Evolutionary conservation across 2,329 filamentous ascomycete species (phyloP).

Genomic region (Pseudophaeomoniella oleicola): DNA sequence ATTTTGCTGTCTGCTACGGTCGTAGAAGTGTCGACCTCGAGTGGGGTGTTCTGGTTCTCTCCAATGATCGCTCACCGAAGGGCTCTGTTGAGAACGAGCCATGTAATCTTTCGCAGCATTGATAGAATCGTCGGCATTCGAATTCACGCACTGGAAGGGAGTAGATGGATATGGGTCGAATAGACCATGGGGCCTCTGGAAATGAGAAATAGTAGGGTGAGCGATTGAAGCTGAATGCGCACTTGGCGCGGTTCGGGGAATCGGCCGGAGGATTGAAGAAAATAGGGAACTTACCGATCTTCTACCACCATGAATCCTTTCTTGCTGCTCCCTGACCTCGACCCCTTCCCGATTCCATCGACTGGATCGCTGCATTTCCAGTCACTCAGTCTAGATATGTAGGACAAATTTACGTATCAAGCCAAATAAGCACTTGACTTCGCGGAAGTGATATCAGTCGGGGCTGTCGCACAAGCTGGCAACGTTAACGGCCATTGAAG

Average conservation of each 20-base stretch:
- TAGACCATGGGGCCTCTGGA: neutral
- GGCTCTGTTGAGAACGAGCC: constrained; percentile 34
- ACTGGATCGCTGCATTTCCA: too few species aligned
- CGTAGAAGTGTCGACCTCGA: constrained; percentile 17
- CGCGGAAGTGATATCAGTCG: too few species aligned
- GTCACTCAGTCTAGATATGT: too few species aligned
- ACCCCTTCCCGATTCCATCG: too few species aligned
- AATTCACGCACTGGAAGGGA: neutral
- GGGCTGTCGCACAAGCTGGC: too few species aligned
- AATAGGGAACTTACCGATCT: neutral
- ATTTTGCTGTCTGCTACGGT: neutral
- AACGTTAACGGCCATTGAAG: too few species aligned
- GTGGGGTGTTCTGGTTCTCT: constrained; percentile 26
- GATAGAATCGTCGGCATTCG: constrained; percentile 7
- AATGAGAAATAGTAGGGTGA: neutral
- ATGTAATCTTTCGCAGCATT: constrained; percentile 32
- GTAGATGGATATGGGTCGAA: neutral
- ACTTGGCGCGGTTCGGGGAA: neutral
- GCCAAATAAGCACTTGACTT: too few species aligned
- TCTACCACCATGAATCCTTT: too few species aligned
- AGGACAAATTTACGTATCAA: too few species aligned
- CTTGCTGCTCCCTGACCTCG: too few species aligned
- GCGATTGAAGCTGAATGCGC: neutral
- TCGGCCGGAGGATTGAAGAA: neutral
- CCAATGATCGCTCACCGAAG: constrained; percentile 36